Percentiles rank a stretch among this genome's conserved stretches.
phyloP scores from a whole-genome alignment of 2,329 filamentous ascomycete genomes.

The Leptographium lundbergii region DNA sequence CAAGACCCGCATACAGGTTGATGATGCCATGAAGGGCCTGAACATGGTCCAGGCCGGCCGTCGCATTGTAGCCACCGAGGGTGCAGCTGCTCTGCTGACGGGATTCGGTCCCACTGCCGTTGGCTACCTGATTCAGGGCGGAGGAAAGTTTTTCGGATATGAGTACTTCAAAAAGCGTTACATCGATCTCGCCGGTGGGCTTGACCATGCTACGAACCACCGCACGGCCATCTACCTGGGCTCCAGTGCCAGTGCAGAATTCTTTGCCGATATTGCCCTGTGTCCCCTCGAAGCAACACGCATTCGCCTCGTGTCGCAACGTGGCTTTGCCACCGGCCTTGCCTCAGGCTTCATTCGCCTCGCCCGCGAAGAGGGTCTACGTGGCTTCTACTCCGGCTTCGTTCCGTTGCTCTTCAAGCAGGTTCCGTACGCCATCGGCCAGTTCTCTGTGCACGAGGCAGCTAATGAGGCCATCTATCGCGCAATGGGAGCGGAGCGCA shows the following conservation, averaged over 20 bases:
- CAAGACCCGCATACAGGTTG: slow-evolving; percentile 86
- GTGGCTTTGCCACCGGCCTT: slow-evolving; percentile 62
- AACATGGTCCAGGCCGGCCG: slow-evolving; percentile 71
- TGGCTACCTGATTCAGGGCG: slow-evolving; percentile 81
- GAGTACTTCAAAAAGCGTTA: slow-evolving; percentile 89
- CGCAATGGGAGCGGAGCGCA: slow-evolving; percentile 50
- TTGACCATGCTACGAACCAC: slow-evolving; percentile 28
- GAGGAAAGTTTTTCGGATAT: slow-evolving; percentile 84
- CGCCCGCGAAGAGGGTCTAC: slow-evolving; percentile 59
- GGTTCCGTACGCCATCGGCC: slow-evolving; percentile 86
- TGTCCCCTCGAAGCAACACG: slow-evolving; percentile 81
- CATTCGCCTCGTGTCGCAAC: slow-evolving; percentile 69
- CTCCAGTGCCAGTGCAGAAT: slow-evolving; percentile 55
- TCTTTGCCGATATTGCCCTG: slow-evolving; percentile 68
- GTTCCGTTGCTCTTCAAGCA: slow-evolving; percentile 78
- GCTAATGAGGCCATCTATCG: slow-evolving; percentile 66
- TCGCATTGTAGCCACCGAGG: slow-evolving; percentile 68
- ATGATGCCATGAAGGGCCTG: slow-evolving; percentile 71
- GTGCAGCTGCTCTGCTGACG: slow-evolving; percentile 66
- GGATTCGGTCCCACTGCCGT: slow-evolving; percentile 77
- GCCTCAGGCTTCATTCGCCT: slow-evolving; percentile 63
- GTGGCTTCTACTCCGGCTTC: slow-evolving; percentile 85
- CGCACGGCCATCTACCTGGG: slow-evolving; percentile 57
- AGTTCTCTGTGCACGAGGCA: slow-evolving; percentile 90
- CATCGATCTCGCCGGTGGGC: slow-evolving; percentile 53